Base-by-base conservation (phyloP, 345 rosid species). In the Syzygium grande region DNA sequence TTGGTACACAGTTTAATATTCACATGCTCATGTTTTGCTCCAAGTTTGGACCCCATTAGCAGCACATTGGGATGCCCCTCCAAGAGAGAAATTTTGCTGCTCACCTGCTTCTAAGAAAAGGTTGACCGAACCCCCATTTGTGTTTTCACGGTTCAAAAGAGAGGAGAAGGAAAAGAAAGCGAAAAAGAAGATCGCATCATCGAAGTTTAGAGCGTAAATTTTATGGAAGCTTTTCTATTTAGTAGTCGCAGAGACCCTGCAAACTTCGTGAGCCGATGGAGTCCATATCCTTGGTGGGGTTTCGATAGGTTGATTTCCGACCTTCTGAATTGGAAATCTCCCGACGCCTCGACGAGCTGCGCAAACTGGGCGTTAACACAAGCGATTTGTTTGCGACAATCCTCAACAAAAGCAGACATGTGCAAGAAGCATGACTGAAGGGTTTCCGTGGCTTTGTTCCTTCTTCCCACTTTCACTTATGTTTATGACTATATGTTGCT, bases 151-250 rank as follows among this genome's bases (percentile, higher is more conserved):
- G 8, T 7, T 5, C 46, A 43, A 29, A 61, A 15, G 17, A 52
- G 54, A 52, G 17, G 54, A 6, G 17, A 15, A 0, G 54, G 3
- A 15, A 15, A 17, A 0, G 3, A 34, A 61, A n/a, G 13, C 6
- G 2, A 8, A 54, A 6, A 13, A 25, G 65, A 14, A 52, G 54
- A n/a, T 61, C 6, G 80, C n/a, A n/a, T n/a, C 46, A 19, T 34
- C 80, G 38, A 34, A 34, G 49, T 46, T 73, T 38, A 25, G 17
- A 6, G 80, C 34, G 25, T 73, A 34, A 34, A 73, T 25, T 9
- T 23, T 19, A 5, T 11, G 25, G 49, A 34, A 73, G 49, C 25
- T 34, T 73, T 34, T 2, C 78, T 30, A 17, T 68, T 38, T 17
- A 17, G 17, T 34, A 2, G 46, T 21, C 23, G 22, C 79, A 17